These are phyloP conservation scores for Leptographium flavum DNA, from an alignment of 2,329 filamentous ascomycete genomes.

Conservation along the genomic window DNA sequence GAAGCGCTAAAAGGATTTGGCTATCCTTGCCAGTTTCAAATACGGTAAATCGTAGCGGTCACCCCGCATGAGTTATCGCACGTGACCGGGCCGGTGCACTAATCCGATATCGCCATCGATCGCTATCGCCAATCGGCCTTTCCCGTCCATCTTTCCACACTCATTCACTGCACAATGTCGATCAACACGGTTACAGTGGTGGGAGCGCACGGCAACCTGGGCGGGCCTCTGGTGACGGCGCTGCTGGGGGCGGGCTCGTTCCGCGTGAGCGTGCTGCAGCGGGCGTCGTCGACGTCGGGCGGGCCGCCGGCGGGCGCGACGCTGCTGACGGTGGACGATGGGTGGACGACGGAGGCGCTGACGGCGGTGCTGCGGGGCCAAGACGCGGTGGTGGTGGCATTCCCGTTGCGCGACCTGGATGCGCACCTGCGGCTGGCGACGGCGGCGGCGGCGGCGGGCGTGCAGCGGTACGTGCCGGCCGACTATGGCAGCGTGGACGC, in stretches of 20 bases:
- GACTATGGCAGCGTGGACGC: constrained; percentile 27
- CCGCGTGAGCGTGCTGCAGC: constrained; percentile 19
- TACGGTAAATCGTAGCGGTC: no score
- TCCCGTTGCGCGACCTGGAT: constrained; percentile 16
- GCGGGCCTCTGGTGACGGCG: constrained; percentile 18
- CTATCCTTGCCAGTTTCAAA: no score
- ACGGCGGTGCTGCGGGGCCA: constrained; percentile 17
- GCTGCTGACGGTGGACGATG: constrained; percentile 15
- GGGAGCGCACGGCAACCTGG: constrained; percentile 24
- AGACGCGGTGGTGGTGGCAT: constrained; percentile 23
- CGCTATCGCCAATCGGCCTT: no score
- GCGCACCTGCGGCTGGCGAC: constrained; percentile 22
- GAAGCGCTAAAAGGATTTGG: no score
- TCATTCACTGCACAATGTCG: no score
- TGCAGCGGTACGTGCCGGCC: constrained; percentile 24
- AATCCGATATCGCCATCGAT: no score
- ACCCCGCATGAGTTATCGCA: no score
- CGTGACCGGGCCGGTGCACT: no score
- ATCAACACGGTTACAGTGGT: constrained; percentile 22
- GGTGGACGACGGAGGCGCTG: constrained; percentile 18
- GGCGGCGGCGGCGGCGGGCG: constrained; percentile 22
- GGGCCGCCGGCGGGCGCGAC: constrained; percentile 1
- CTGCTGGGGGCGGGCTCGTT: constrained; percentile 18
- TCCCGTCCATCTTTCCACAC: no score
- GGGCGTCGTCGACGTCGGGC: constrained; percentile 19